A percentile compares a stretch with the other conserved stretches of the same genome.
These are phyloP conservation scores for Trametes versicolor DNA, from an alignment of 1,284 basidiomycete species.

Conservation along the genomic window DNA sequence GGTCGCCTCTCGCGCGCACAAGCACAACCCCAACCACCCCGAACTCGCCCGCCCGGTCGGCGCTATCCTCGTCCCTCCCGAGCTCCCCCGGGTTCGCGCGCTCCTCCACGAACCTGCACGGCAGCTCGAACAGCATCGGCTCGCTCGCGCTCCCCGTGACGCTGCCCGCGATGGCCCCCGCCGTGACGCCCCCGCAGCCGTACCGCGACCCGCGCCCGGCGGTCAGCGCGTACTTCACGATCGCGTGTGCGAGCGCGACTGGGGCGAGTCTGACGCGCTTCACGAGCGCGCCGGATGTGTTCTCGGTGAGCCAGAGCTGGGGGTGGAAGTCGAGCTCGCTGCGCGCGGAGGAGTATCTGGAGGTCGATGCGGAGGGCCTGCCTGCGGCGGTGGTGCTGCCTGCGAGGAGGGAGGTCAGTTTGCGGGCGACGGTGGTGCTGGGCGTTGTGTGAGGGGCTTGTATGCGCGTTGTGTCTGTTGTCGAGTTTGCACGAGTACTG, in stretches of 20 bases:
- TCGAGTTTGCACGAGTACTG: slow-evolving; percentile 10
- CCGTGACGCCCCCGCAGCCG: slow-evolving; percentile 64
- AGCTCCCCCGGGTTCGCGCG: slow-evolving; percentile 26
- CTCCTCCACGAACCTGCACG: slow-evolving; percentile 23
- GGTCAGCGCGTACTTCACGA: slow-evolving; percentile 83
- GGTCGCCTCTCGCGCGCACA: slow-evolving; percentile 48
- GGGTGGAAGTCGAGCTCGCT: slow-evolving; percentile 82
- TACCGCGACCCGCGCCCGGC: slow-evolving; percentile 80
- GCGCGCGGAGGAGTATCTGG: slow-evolving; percentile 65
- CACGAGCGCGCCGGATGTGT: slow-evolving; percentile 86
- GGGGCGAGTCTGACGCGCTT: slow-evolving; percentile 88
- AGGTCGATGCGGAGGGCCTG: slow-evolving; percentile 55
- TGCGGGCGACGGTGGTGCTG: slow-evolving; percentile 79
- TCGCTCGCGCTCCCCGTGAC: slow-evolving; percentile 27
- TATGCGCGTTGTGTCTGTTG: not conserved
- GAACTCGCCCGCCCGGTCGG: slow-evolving; percentile 23
- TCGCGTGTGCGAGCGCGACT: slow-evolving; percentile 84
- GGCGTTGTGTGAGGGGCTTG: slow-evolving; percentile 65
- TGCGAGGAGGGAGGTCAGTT: slow-evolving; percentile 60
- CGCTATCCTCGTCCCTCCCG: slow-evolving; percentile 32
- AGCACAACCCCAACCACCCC: slow-evolving; percentile 47
- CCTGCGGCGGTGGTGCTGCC: slow-evolving; percentile 41
- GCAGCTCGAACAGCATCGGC: slow-evolving; percentile 23
- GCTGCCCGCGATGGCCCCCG: slow-evolving; percentile 54
- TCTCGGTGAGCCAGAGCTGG: slow-evolving; percentile 84